Evolutionary conservation across 2,329 filamentous ascomycete species (phyloP).

Genomic region (Diaporthe sp.): DNA sequence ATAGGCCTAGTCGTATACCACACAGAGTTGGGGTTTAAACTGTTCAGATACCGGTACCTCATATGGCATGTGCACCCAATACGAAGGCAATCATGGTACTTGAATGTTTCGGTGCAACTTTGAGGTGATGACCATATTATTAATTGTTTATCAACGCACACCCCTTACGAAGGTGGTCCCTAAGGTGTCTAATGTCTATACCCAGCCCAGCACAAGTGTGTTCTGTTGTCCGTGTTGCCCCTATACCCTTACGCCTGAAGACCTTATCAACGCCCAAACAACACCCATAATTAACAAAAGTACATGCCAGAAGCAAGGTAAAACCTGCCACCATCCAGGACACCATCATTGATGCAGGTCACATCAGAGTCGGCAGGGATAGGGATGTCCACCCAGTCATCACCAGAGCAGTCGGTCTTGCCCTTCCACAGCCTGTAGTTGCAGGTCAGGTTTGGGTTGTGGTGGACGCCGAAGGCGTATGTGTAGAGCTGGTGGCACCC

Average conservation of each 20-base stretch:
- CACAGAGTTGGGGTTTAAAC: not conserved
- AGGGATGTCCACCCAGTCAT: not conserved
- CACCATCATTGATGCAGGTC: conserved; percentile 17
- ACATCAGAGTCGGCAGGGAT: conserved; percentile 4
- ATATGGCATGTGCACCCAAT: too few relatives aligned
- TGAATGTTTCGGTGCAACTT: not conserved
- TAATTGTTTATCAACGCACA: not conserved
- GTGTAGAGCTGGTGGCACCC: not conserved
- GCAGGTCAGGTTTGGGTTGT: not conserved
- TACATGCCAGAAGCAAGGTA: conserved; percentile 24
- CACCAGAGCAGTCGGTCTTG: conserved; percentile 1
- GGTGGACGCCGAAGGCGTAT: conserved; percentile 13
- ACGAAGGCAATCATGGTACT: not conserved
- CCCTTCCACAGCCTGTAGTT: conserved; percentile 20
- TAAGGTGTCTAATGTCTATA: not conserved
- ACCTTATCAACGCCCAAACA: not conserved
- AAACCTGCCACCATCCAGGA: conserved; percentile 14
- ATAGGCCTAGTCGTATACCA: too few relatives aligned
- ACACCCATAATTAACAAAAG: not conserved
- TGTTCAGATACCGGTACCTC: too few relatives aligned
- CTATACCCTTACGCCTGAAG: not conserved
- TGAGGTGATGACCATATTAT: not conserved
- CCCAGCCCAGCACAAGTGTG: not conserved
- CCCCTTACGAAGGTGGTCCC: too few relatives aligned
- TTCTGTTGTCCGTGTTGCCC: not conserved